Evolutionary conservation across 495 filamentous ascomycete genomes (phyloP).

Genomic region (Clavariopsis aquatica): DNA sequence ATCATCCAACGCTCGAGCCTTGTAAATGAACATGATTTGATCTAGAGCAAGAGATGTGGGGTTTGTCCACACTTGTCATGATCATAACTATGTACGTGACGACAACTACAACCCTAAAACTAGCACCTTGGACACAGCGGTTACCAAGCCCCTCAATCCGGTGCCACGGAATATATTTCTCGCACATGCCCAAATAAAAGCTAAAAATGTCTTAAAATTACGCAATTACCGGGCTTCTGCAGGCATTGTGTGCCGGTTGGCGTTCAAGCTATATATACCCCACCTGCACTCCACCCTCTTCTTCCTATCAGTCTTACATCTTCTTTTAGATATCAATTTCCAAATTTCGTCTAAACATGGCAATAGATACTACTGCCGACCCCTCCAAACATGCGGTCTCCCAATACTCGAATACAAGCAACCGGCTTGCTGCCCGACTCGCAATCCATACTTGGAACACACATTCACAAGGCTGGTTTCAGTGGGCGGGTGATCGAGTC

Average conservation of each 20-base stretch:
- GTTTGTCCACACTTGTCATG: too few relatives aligned
- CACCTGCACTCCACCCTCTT: not conserved
- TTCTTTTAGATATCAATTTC: not conserved
- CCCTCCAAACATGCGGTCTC: conserved; percentile 11
- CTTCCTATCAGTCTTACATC: not conserved
- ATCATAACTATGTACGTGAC: too few relatives aligned
- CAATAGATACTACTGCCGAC: not conserved
- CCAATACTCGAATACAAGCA: conserved; percentile 9
- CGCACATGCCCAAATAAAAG: too few relatives aligned
- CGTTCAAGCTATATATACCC: not conserved
- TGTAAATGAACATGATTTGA: too few relatives aligned
- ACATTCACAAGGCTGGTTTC: conserved; percentile 7
- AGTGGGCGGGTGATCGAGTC: conserved; percentile 6
- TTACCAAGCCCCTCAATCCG: too few relatives aligned
- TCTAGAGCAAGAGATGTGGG: too few relatives aligned
- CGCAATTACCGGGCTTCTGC: conserved; percentile 9
- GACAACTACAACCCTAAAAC: too few relatives aligned
- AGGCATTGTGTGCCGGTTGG: not conserved
- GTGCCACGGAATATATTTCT: too few relatives aligned
- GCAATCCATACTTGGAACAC: conserved; percentile 16
- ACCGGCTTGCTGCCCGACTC: conserved; percentile 2
- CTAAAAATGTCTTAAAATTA: conserved; percentile 4
- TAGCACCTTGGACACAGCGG: too few relatives aligned
- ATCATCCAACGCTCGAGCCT: too few relatives aligned
- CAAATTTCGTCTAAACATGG: not conserved